These are phyloP conservation scores for Ormosia semicastrata DNA, from an alignment of 306 rosid species.

Conservation along the genomic window DNA sequence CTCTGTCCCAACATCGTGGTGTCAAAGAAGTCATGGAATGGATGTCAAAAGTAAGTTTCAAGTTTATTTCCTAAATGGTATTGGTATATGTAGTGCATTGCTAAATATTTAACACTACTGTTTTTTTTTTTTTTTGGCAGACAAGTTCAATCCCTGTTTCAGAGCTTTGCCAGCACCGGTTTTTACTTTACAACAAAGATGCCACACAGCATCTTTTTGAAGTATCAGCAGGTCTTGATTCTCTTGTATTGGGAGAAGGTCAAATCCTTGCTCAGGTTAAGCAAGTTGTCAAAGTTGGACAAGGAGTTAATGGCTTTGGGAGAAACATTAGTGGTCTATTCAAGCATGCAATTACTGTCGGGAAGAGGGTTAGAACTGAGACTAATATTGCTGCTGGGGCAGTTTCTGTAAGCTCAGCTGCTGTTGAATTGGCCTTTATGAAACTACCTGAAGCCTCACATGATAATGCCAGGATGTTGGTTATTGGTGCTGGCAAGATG, in stretches of 20 bases:
- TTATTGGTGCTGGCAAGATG: slow-evolving; percentile 98
- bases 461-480: slow-evolving; percentile 69
- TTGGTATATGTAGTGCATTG: background rate
- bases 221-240: slow-evolving; percentile 96
- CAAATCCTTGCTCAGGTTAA: slow-evolving; percentile 99
- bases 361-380: slow-evolving; percentile 96
- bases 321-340: slow-evolving; percentile 92
- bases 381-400: slow-evolving; percentile 98
- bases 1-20: slow-evolving; percentile 96
- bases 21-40: slow-evolving; percentile 97
- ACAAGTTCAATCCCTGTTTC: slow-evolving; percentile 90
- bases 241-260: slow-evolving; percentile 99
- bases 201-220: slow-evolving; percentile 91
- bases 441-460: slow-evolving; percentile 79
- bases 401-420: slow-evolving; percentile 97
- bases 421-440: slow-evolving; percentile 91
- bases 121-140: slow-evolving; percentile 49
- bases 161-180: slow-evolving; percentile 79
- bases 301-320: slow-evolving; percentile 92
- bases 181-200: slow-evolving; percentile 83
- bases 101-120: background rate
- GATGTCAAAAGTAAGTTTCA: slow-evolving; percentile 82
- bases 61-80: background rate
- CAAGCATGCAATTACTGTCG: slow-evolving; percentile 97
- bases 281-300: slow-evolving; percentile 98